These are phyloP conservation scores for Kernera saxatilis DNA, from an alignment of 345 rosid genomes.

Conservation along the genomic window DNA sequence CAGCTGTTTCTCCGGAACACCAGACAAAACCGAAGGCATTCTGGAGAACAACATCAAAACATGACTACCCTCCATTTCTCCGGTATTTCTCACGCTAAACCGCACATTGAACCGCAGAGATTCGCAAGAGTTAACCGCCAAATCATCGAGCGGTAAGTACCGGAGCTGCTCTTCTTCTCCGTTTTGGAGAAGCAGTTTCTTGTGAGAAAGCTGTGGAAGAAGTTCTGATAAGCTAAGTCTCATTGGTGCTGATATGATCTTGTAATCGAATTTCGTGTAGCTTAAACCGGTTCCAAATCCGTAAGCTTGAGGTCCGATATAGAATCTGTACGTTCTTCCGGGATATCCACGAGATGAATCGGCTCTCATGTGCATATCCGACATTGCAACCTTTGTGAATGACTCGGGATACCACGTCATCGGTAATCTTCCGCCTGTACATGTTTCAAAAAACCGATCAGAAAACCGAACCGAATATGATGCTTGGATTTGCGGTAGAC, in stretches of 20 bases:
- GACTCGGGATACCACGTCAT: slow-evolving; percentile 91
- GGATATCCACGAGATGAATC: slow-evolving; percentile 70
- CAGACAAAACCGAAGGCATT: slow-evolving; percentile 40
- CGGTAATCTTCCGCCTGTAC: slow-evolving; percentile 84
- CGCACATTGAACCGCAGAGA: slow-evolving; percentile 44
- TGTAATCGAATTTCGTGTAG: slow-evolving; percentile 57
- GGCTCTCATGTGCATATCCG: slow-evolving; percentile 82
- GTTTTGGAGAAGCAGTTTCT: slow-evolving; percentile 35
- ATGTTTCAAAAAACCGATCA: not conserved
- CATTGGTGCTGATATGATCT: slow-evolving; percentile 52
- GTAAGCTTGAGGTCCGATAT: slow-evolving; percentile 59
- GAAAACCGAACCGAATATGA: not conserved
- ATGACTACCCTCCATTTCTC: slow-evolving; percentile 69
- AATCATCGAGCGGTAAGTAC: slow-evolving; percentile 22
- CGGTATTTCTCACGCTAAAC: slow-evolving; percentile 49
- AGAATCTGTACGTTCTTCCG: slow-evolving; percentile 86
- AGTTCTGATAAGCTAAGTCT: slow-evolving; percentile 38
- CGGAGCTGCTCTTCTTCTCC: slow-evolving; percentile 19
- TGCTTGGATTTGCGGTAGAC: slow-evolving; percentile 9
- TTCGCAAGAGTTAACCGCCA: slow-evolving; percentile 45
- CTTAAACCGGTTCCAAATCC: slow-evolving; percentile 78
- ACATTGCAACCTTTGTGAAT: slow-evolving; percentile 70
- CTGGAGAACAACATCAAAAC: slow-evolving; percentile 61
- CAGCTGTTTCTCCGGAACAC: slow-evolving; percentile 62
- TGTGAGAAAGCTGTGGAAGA: slow-evolving; percentile 24